These are phyloP conservation scores for Corchorus olitorius DNA, from an alignment of 345 rosid genomes.

Conservation along the genomic window DNA sequence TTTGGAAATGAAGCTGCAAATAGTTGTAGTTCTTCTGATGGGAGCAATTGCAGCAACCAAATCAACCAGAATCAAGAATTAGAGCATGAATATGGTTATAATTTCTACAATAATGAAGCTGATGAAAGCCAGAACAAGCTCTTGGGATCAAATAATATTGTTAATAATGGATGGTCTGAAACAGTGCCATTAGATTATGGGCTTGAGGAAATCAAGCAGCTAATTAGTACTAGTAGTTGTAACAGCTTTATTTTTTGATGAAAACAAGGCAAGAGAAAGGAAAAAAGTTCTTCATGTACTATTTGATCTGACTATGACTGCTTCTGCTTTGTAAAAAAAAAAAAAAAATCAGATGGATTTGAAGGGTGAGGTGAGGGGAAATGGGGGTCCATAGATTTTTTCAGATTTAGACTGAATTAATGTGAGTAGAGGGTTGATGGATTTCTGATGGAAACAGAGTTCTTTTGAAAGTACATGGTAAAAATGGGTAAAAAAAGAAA, in stretches of 20 bases:
- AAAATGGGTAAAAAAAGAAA: background rate
- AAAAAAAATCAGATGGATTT: constrained; percentile 33
- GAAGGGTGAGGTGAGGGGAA: background rate
- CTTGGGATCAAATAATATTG: constrained; percentile 23
- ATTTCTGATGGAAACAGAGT: background rate
- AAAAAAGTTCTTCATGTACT: constrained; percentile 46
- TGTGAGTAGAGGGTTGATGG: background rate
- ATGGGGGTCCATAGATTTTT: constrained; percentile 18
- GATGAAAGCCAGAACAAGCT: constrained; percentile 32
- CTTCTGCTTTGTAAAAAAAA: background rate
- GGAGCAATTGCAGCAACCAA: constrained; percentile 52
- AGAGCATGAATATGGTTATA: constrained; percentile 18
- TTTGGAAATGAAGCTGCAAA: constrained; percentile 37
- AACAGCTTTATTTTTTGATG: constrained; percentile 56
- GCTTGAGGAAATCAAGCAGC: constrained; percentile 78
- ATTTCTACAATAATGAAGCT: constrained; percentile 22
- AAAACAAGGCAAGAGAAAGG: constrained; percentile 49
- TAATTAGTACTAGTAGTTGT: constrained; percentile 47
- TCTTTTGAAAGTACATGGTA: constrained; percentile 22
- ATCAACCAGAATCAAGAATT: constrained; percentile 36
- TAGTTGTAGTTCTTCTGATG: constrained; percentile 70
- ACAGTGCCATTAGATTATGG: constrained; percentile 52
- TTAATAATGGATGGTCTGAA: constrained; percentile 22
- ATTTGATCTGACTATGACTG: constrained; percentile 41
- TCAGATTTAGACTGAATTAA: constrained; percentile 22